Conservation (phyloP, 306 rosid species). For the Rosa chinensis region DNA sequence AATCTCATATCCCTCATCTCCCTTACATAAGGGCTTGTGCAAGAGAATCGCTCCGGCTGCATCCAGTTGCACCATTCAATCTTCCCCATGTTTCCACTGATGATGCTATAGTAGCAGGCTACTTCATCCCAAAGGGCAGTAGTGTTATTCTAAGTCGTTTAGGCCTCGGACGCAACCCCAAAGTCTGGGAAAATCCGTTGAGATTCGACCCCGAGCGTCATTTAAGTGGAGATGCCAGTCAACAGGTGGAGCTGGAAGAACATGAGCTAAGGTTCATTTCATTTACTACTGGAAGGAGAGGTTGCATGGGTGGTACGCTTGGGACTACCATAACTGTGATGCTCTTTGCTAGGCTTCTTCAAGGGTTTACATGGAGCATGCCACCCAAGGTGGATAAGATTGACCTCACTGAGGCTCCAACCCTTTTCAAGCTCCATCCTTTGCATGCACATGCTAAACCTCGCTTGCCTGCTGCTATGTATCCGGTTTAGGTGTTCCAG, state of each 20-base stretch:
- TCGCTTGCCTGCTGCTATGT: not conserved
- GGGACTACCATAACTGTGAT: constrained; percentile 36
- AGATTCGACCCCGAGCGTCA: constrained; percentile 19
- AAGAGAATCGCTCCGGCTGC: too few relatives aligned
- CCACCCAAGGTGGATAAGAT: not conserved
- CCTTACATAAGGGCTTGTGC: too few relatives aligned
- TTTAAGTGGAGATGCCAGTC: too few relatives aligned
- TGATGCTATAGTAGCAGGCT: too few relatives aligned
- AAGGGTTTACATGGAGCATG: not conserved
- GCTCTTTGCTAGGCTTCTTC: constrained; percentile 37
- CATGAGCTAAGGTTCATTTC: not conserved
- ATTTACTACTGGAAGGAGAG: constrained; percentile 9
- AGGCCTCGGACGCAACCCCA: constrained; percentile 36
- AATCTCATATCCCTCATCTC: too few relatives aligned
- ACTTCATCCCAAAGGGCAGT: constrained; percentile 42
- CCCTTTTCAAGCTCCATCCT: not conserved
- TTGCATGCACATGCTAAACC: not conserved
- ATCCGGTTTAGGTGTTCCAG: not conserved
- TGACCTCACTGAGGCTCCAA: not conserved
- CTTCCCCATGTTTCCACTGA: too few relatives aligned
- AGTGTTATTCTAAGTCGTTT: constrained; percentile 34
- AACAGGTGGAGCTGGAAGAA: too few relatives aligned
- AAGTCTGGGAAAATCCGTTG: constrained; percentile 31
- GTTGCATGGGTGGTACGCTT: constrained; percentile 32
- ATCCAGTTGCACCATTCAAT: too few relatives aligned